A percentile compares a stretch with the other conserved stretches of the same genome.
These are phyloP conservation scores for Deinandra increscens DNA, from an alignment of 129 eudicot species.

Conservation along the genomic window DNA sequence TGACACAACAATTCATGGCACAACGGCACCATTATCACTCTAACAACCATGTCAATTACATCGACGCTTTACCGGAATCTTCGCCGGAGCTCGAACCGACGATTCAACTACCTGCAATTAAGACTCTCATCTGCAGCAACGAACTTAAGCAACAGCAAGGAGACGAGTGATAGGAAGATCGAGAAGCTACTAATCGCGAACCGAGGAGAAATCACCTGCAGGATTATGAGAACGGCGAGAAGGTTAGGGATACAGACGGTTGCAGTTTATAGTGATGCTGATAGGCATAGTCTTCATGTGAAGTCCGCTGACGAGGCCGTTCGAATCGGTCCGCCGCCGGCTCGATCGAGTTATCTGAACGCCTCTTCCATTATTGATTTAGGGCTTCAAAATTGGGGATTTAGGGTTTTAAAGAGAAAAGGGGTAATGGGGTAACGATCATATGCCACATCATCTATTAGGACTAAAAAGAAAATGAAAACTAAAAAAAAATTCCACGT, in stretches of 20 bases:
- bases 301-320: slow-evolving; percentile 95
- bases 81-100: slow-evolving; percentile 22
- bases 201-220: slow-evolving; percentile 92
- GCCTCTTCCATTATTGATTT: slow-evolving; percentile 58
- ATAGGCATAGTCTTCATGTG: slow-evolving; percentile 76
- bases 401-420: too few species aligned
- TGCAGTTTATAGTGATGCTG: slow-evolving; percentile 94
- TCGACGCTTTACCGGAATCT: slow-evolving; percentile 50
- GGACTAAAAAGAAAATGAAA: too few species aligned
- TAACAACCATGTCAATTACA: slow-evolving; percentile 43
- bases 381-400: too few species aligned
- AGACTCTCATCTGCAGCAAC: slow-evolving; percentile 11
- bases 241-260: slow-evolving; percentile 83
- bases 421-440: too few species aligned
- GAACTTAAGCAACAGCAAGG: slow-evolving; percentile 29
- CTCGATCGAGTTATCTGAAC: slow-evolving; percentile 77
- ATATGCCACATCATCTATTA: too few species aligned
- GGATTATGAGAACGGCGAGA: slow-evolving; percentile 84
- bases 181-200: slow-evolving; percentile 88
- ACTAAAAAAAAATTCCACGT: too few species aligned
- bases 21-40: too few species aligned
- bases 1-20: neutral
- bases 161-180: slow-evolving; percentile 34
- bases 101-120: slow-evolving; percentile 6
- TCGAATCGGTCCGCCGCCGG: slow-evolving; percentile 94